Base-by-base conservation (phyloP, 1,284 basidiomycete species). In the Hypsizygus ulmarius region DNA sequence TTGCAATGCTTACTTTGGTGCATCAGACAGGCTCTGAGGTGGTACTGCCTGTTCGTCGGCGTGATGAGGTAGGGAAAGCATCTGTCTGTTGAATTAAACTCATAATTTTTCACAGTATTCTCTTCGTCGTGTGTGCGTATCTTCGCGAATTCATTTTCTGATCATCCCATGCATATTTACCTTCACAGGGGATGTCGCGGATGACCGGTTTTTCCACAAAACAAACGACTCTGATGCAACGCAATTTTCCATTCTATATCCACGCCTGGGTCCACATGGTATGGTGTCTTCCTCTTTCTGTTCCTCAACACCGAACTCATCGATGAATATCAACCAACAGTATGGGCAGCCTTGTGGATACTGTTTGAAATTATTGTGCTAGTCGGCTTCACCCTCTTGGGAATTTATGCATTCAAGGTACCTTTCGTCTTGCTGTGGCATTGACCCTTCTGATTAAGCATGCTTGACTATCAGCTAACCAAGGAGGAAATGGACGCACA, bases 161-260 rank as follows among this genome's bases (percentile, higher is more conserved):
- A 19, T 33, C 27, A n/a, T 30, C 9, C n/a, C 29, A 12, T 35
- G 45, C 6, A 49, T 39, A 29, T 27, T 29, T 29, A 32, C 14
- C 25, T 36, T 43, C 11, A 14, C 58, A 90, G 88, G 88, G 89
- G 88, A 91, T 60, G 79, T 91, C 25, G 80, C 87, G 42, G 88
- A 91, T 61, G 88, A 91, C 63, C 80, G 86, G 54, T 90, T 90
- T 69, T 91, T 91, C 67, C 86, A 87, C 59, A 91, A 91, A 69
- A 76, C 79, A 18, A 91, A 91, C 58, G 87, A 90, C 60, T 90
- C 88, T 2, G 88, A 91, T 59, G 84, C 84, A 38, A 87, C 87
- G 3, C 88, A 91, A 59, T 91, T 87, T 60, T 65, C 76, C 11
- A 64, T 89, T 35, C 62, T 91, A 44, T 90, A 75, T 64, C 87